Conservation (phyloP, 345 rosid species). For the Melastoma malabathricum region DNA sequence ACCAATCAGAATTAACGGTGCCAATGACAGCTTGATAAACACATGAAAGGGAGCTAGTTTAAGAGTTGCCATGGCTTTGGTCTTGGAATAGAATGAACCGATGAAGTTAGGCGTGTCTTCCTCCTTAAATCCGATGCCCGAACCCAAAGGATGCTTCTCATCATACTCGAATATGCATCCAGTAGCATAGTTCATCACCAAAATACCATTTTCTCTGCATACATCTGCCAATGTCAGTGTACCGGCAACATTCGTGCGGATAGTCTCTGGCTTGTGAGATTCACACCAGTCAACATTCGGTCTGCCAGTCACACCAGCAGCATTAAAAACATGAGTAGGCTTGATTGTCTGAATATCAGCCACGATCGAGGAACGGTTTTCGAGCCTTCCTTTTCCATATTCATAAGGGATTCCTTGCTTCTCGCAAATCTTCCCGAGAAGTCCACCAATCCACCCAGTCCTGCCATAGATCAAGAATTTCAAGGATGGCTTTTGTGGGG, state of each 20-base stretch:
- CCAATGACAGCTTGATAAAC: background rate
- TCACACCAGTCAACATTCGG: conserved; percentile 98
- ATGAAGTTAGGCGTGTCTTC: conserved; percentile 64
- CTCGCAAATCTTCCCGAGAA: conserved; percentile 67
- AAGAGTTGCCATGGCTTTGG: conserved; percentile 63
- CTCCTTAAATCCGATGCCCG: conserved; percentile 74
- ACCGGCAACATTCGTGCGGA: conserved; percentile 78
- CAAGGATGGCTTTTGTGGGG: conserved; percentile 28
- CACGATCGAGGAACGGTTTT: conserved; percentile 54
- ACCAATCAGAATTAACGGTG: no score
- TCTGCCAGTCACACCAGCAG: conserved; percentile 89
- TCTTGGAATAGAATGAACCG: conserved; percentile 84
- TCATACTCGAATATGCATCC: conserved; percentile 91
- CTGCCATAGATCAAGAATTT: conserved; percentile 80
- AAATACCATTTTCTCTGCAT: conserved; percentile 58
- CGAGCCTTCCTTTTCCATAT: conserved; percentile 77
- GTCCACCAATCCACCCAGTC: conserved; percentile 93
- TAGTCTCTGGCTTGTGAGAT: conserved; percentile 76
- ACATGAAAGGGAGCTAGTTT: background rate
- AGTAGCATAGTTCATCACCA: conserved; percentile 79
- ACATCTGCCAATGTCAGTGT: conserved; percentile 76
- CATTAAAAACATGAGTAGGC: conserved; percentile 83
- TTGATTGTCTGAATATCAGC: conserved; percentile 53
- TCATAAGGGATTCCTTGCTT: conserved; percentile 61
- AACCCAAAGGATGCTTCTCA: conserved; percentile 62